Conservation (phyloP, 805 yeast genomes). For the Pichia nanzhaoensis region DNA sequence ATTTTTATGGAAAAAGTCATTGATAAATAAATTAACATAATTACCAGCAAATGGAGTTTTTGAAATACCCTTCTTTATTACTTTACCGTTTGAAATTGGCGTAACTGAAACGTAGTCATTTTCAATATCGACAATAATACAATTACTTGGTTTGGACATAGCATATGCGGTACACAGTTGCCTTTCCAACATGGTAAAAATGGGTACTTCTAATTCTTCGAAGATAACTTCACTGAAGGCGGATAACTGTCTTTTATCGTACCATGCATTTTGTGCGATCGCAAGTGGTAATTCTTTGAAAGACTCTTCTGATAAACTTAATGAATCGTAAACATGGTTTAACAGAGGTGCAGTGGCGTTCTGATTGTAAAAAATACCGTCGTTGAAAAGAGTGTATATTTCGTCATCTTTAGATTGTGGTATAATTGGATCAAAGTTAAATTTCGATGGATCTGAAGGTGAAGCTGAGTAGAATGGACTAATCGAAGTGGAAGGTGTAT, state of each 20-base stretch:
- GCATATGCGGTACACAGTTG: constrained; percentile 76
- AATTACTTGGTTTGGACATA: constrained; percentile 64
- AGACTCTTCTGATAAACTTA: constrained; percentile 38
- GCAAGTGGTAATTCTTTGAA: constrained; percentile 56
- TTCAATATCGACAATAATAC: constrained; percentile 78
- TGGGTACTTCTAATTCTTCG: constrained; percentile 67
- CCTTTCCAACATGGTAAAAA: constrained; percentile 65
- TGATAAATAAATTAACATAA: constrained; percentile 61
- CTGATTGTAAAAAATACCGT: constrained; percentile 67
- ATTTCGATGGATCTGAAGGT: neutral
- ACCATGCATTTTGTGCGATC: constrained; percentile 57
- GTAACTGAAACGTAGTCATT: constrained; percentile 63
- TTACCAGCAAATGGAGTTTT: constrained; percentile 81
- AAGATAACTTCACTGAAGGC: constrained; percentile 67
- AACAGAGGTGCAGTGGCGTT: constrained; percentile 62
- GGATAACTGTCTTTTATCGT: constrained; percentile 47
- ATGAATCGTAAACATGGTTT: constrained; percentile 52
- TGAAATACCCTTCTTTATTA: constrained; percentile 56
- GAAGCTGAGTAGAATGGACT: constrained; percentile 48
- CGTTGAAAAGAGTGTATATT: constrained; percentile 52
- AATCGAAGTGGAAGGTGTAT: constrained; percentile 52
- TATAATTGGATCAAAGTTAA: constrained; percentile 10
- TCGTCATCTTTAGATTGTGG: constrained; percentile 34
- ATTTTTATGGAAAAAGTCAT: constrained; percentile 35
- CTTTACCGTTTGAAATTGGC: constrained; percentile 70